These are phyloP conservation scores for Hericium alpestre DNA, from an alignment of 768 basidiomycete species.

Conservation along the genomic window DNA sequence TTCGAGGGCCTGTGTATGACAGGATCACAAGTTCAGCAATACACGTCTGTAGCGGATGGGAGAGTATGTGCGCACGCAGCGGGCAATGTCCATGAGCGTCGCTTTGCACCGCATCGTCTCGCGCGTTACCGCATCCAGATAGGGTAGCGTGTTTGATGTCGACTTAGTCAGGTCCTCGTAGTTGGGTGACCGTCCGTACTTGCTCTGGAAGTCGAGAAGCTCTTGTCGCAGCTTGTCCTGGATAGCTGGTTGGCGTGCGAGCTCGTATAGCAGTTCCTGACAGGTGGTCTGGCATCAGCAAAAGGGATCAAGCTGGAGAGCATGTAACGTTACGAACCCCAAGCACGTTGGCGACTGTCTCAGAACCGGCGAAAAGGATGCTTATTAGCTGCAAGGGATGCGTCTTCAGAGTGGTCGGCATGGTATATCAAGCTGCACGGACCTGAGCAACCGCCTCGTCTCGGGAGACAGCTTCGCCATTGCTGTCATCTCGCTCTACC, in stretches of 20 bases:
- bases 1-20: too few relatives aligned
- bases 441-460: conserved; percentile 8
- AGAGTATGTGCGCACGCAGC: conserved; percentile 1
- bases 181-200: neutral
- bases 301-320: neutral
- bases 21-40: too few relatives aligned
- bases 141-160: conserved; percentile 4
- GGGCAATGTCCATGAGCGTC: conserved; percentile 8
- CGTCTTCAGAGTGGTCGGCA: neutral
- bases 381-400: neutral
- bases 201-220: neutral
- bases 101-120: conserved; percentile 12
- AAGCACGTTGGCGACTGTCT: conserved; percentile 6
- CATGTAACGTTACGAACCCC: neutral
- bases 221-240: neutral
- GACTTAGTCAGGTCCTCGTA: conserved; percentile 8
- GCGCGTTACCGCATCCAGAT: conserved; percentile 14
- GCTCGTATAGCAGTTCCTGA: conserved; percentile 4
- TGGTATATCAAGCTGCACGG: neutral
- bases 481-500: neutral
- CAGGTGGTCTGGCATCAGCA: neutral
- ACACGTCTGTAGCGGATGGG: too few relatives aligned
- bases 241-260: neutral
- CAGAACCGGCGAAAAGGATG: conserved; percentile 7
- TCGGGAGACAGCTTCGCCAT: neutral